Evolutionary conservation across 176 grass and related monocot genomes (phyloP), one percentile per base, ranked within the genome.

Genomic region (Aegilops speltoides): DNA sequence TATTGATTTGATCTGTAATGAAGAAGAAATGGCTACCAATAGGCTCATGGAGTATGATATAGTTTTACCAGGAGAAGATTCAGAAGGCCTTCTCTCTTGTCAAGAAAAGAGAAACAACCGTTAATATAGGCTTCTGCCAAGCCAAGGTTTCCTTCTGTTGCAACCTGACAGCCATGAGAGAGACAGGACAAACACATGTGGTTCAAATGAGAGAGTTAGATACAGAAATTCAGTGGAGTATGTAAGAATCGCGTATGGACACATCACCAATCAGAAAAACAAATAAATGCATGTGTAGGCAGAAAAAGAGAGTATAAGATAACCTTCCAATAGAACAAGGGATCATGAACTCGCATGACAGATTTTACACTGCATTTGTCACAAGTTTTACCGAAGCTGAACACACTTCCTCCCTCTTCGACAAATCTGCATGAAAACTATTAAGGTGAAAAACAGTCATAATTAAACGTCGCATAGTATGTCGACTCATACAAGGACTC

Each of bases 251-350:
- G 13, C 6, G 68, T 20, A 40, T n/a, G 34, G 34, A 72, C 20
- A 40, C 10, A 41, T 6, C 68, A 13, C 68, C 33, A 22, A 38
- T 70, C 33, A 38, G 16, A 70, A 72, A 70, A n/a, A 3, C 1
- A 1, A 17, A 40, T 24, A 41, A 73, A 25, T 43, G 22, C 69
- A 45, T 73, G 70, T 73, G n/a, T 45, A 73, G 38, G 38, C n/a
- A 43, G n/a, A 45, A 26, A 37, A 43, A 8, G 10, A 25, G n/a
- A 73, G 4, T 12, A 73, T 1, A 46, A 45, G 6, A 24, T 43
- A 43, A 73, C 70, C 70, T 73, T 73, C 70, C 70, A 73, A 73
- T 73, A 73, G 70, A 73, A 73, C 38, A 45, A 73, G 70, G 70
- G 70, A 6, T 73, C n/a, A 16, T 73, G 70, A 73, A 73, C 70